phyloP scores from a whole-genome alignment of 768 basidiomycete genomes.

The Lenzites betulinus region DNA sequence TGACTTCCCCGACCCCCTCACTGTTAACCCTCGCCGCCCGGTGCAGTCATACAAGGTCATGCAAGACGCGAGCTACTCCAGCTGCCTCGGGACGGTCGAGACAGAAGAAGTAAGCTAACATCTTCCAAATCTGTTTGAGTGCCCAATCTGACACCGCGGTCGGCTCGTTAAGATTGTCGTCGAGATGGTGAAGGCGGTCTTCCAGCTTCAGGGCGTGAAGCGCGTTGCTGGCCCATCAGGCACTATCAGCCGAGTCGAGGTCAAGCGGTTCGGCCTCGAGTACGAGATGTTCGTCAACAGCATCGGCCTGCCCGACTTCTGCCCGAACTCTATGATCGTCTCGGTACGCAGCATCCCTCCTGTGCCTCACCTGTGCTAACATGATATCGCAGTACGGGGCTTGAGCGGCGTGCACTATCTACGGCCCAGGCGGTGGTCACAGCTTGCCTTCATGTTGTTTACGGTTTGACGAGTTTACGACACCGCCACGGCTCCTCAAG shows the following conservation, averaged over 20 bases:
- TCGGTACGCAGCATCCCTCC: slow-evolving; percentile 13
- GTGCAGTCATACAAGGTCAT: slow-evolving; percentile 30
- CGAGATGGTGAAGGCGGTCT: slow-evolving; percentile 49
- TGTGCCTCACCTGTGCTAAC: not conserved
- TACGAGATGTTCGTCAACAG: slow-evolving; percentile 30
- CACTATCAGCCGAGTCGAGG: slow-evolving; percentile 35
- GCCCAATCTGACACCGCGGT: not conserved
- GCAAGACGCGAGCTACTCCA: slow-evolving; percentile 42
- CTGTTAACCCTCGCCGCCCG: slow-evolving; percentile 44
- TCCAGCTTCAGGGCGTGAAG: slow-evolving; percentile 45
- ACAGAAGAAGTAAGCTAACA: slow-evolving; percentile 33
- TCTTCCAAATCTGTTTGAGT: not conserved
- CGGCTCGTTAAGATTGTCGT: slow-evolving; percentile 27
- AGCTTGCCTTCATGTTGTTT: too few relatives aligned
- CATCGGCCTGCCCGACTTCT: slow-evolving; percentile 22
- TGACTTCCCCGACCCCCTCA: slow-evolving; percentile 45
- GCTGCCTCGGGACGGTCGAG: slow-evolving; percentile 40
- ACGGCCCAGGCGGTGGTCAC: too few relatives aligned
- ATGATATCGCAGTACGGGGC: slow-evolving; percentile 2
- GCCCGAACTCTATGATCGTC: slow-evolving; percentile 22
- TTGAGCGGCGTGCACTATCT: too few relatives aligned
- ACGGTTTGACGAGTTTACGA: too few relatives aligned
- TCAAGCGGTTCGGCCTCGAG: slow-evolving; percentile 37
- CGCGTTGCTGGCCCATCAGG: slow-evolving; percentile 49
- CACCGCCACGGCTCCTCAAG: too few relatives aligned